Conservation (phyloP, 2,329 filamentous ascomycete species). For the Paecilomyces fulvus region DNA sequence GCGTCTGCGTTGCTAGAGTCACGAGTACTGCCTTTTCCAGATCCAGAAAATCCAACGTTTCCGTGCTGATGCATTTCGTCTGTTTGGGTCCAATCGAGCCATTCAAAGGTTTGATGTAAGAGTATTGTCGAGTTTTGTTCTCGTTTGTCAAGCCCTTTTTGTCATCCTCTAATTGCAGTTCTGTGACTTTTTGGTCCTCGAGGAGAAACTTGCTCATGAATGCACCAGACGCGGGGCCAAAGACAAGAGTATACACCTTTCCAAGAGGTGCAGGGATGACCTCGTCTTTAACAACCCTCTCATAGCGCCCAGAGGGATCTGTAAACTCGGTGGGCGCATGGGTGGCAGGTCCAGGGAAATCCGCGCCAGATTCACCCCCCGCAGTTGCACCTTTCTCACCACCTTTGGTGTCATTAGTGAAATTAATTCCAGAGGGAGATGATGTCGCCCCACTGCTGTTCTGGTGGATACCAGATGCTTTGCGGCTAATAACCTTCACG, state of each 20-base stretch:
- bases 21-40: slow-evolving; percentile 79
- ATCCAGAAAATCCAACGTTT: slow-evolving; percentile 76
- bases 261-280: slow-evolving; percentile 78
- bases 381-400: slow-evolving; percentile 39
- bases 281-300: slow-evolving; percentile 78
- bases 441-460: slow-evolving; percentile 25
- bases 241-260: slow-evolving; percentile 82
- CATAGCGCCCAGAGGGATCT: slow-evolving; percentile 70
- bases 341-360: slow-evolving; percentile 76
- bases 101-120: slow-evolving; percentile 85
- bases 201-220: slow-evolving; percentile 86
- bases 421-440: slow-evolving; percentile 21
- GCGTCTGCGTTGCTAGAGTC: slow-evolving; percentile 76
- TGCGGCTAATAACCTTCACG: slow-evolving; percentile 54
- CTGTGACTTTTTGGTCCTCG: slow-evolving; percentile 77
- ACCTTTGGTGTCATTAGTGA: slow-evolving; percentile 33
- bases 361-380: slow-evolving; percentile 32
- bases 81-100: slow-evolving; percentile 81
- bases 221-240: slow-evolving; percentile 66
- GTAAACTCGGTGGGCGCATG: slow-evolving; percentile 81
- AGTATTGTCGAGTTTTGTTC: slow-evolving; percentile 64
- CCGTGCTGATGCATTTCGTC: slow-evolving; percentile 86
- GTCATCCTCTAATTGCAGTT: slow-evolving; percentile 76
- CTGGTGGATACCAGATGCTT: slow-evolving; percentile 52
- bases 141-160: slow-evolving; percentile 69